phyloP scores from a whole-genome alignment of 495 filamentous ascomycete genomes.

The Chlorociboria aeruginascens region DNA sequence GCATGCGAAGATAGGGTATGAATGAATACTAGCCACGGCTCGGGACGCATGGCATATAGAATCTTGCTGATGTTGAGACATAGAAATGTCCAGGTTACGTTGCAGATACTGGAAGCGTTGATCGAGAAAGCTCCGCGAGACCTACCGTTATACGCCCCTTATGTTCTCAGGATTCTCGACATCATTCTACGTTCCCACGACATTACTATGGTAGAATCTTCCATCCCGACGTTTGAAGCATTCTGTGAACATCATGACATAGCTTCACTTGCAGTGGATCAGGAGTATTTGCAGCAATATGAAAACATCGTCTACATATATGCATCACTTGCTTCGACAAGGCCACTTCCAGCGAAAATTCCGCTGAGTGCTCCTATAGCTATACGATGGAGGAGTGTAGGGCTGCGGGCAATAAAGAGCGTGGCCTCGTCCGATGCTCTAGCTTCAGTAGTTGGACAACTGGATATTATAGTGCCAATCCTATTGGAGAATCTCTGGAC shows the following conservation, averaged over 20 bases:
- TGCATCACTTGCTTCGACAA: constrained; percentile 60
- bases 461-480: constrained; percentile 65
- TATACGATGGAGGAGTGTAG: constrained; percentile 74
- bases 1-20: constrained; percentile 68
- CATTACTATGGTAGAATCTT: constrained; percentile 81
- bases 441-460: constrained; percentile 58
- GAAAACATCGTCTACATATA: constrained; percentile 66
- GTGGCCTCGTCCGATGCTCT: constrained; percentile 68
- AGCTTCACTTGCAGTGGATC: constrained; percentile 64
- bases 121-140: constrained; percentile 88
- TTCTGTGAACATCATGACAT: constrained; percentile 76
- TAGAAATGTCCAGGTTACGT: constrained; percentile 86
- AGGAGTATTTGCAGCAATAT: constrained; percentile 72
- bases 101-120: constrained; percentile 75
- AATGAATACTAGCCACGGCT: constrained; percentile 3
- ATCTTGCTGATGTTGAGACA: background rate
- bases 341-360: constrained; percentile 30
- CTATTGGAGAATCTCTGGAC: constrained; percentile 78
- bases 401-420: constrained; percentile 66
- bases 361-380: constrained; percentile 56
- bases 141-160: constrained; percentile 72
- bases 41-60: background rate
- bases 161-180: constrained; percentile 66
- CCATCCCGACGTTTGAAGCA: constrained; percentile 66
- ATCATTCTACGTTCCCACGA: constrained; percentile 68